Evolutionary conservation across 345 rosid genomes (phyloP).

Genomic region (Combretum micranthum): DNA sequence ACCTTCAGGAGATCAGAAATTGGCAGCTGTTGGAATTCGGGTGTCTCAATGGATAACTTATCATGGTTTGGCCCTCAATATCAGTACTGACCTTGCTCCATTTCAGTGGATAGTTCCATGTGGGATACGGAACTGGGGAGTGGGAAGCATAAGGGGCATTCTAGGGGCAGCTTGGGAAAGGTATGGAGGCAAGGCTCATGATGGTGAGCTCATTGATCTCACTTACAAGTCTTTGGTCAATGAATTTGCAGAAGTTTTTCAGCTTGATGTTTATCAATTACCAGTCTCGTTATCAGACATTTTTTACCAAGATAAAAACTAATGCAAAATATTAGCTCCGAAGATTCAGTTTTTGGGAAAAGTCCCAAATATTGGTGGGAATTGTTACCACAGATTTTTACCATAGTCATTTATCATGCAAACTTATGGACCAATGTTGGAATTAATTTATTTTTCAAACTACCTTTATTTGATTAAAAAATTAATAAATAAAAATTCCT

Average conservation of each 20-base stretch:
- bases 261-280: constrained; percentile 35
- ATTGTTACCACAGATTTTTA: too few relatives aligned
- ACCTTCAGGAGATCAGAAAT: constrained; percentile 50
- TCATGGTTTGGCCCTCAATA: constrained; percentile 82
- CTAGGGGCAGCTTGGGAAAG: constrained; percentile 16
- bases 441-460: too few relatives aligned
- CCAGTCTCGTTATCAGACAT: neutral
- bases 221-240: constrained; percentile 42
- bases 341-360: neutral
- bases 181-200: constrained; percentile 22
- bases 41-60: constrained; percentile 70
- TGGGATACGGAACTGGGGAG: constrained; percentile 56
- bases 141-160: constrained; percentile 57
- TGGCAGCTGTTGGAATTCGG: constrained; percentile 76
- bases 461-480: too few relatives aligned
- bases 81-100: constrained; percentile 66
- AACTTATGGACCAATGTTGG: too few relatives aligned
- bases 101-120: constrained; percentile 70
- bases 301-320: neutral
- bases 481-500: too few relatives aligned
- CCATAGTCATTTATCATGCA: too few relatives aligned
- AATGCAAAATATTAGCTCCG: neutral
- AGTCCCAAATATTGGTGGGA: neutral
- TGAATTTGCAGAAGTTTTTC: constrained; percentile 66
- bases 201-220: constrained; percentile 33